Evolutionary conservation across 2,329 filamentous ascomycete genomes (phyloP).

Genomic region (Chrysoporthe deuterocubensis): DNA sequence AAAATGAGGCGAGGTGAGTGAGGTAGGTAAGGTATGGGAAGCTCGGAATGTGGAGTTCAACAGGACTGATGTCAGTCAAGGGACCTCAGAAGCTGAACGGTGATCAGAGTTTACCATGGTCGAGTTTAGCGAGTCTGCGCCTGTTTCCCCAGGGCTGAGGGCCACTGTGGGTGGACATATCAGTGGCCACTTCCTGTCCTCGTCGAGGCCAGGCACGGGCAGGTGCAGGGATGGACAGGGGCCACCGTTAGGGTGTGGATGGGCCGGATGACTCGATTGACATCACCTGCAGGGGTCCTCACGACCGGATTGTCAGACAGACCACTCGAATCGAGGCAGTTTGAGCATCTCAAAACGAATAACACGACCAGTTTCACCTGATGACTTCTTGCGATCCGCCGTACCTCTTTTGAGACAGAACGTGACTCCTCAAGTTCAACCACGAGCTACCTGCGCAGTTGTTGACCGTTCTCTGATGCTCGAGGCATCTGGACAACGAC

Average conservation of each 20-base stretch:
- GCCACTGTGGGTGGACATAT: neutral
- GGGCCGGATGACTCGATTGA: constrained; percentile 21
- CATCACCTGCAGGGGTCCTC: constrained; percentile 15
- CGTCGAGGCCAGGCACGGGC: neutral
- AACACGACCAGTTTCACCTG: constrained; percentile 2
- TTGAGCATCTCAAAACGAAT: neutral
- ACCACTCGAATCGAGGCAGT: neutral
- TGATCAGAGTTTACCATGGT: neutral
- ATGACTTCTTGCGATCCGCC: neutral
- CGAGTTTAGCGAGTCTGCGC: neutral
- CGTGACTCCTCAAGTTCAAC: constrained; percentile 8
- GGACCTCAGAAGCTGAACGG: constrained; percentile 5
- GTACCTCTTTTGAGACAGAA: constrained; percentile 6
- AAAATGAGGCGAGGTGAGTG: neutral
- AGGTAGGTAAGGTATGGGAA: constrained; percentile 11
- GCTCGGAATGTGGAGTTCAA: neutral
- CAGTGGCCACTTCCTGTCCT: neutral
- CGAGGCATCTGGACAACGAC: neutral
- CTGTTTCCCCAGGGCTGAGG: neutral
- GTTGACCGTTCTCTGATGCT: neutral
- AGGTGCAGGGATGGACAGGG: constrained; percentile 14
- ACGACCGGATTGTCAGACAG: neutral
- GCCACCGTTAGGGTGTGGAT: neutral
- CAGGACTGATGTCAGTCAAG: constrained; percentile 13
- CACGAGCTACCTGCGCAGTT: neutral